Percentiles rank a stretch among this genome's conserved stretches.
Conservation (phyloP, 2,329 filamentous ascomycete genomes). For the Xylaria sp. region DNA sequence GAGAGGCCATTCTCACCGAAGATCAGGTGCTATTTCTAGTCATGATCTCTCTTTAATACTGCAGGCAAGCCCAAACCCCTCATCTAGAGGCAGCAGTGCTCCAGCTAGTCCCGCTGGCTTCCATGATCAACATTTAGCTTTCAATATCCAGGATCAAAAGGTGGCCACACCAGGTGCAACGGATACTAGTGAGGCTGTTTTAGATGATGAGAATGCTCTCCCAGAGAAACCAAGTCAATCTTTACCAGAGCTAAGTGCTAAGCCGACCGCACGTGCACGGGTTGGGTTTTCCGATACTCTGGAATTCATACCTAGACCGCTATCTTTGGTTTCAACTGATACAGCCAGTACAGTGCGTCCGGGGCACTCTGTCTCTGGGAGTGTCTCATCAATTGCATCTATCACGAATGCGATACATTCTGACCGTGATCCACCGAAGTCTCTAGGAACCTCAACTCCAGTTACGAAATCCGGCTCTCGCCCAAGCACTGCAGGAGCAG, state of each 20-base stretch:
- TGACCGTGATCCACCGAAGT: slow-evolving; percentile 55
- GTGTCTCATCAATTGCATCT: slow-evolving; percentile 81
- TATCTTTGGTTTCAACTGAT: slow-evolving; percentile 87
- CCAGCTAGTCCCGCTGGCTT: slow-evolving; percentile 69
- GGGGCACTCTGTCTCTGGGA: slow-evolving; percentile 80
- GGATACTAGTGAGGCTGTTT: slow-evolving; percentile 30
- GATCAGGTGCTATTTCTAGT: slow-evolving; percentile 84
- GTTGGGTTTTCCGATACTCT: slow-evolving; percentile 88
- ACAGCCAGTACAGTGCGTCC: slow-evolving; percentile 79
- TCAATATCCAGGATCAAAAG: slow-evolving; percentile 32
- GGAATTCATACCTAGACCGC: slow-evolving; percentile 83
- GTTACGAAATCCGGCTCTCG: slow-evolving; percentile 61
- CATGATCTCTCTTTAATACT: slow-evolving; percentile 81
- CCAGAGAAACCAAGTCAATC: slow-evolving; percentile 43
- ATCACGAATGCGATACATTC: slow-evolving; percentile 58
- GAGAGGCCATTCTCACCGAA: slow-evolving; percentile 81
- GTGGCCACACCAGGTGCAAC: slow-evolving; percentile 34
- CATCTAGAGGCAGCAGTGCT: slow-evolving; percentile 68
- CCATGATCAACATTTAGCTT: slow-evolving; percentile 49
- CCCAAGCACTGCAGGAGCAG: slow-evolving; percentile 77
- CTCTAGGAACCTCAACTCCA: slow-evolving; percentile 55
- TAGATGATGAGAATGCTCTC: slow-evolving; percentile 45
- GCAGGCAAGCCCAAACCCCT: slow-evolving; percentile 63
- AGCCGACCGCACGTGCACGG: slow-evolving; percentile 64
- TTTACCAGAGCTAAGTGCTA: slow-evolving; percentile 43